Conservation (phyloP, 2,329 filamentous ascomycete genomes). For the Scedosporium apiospermum region DNA sequence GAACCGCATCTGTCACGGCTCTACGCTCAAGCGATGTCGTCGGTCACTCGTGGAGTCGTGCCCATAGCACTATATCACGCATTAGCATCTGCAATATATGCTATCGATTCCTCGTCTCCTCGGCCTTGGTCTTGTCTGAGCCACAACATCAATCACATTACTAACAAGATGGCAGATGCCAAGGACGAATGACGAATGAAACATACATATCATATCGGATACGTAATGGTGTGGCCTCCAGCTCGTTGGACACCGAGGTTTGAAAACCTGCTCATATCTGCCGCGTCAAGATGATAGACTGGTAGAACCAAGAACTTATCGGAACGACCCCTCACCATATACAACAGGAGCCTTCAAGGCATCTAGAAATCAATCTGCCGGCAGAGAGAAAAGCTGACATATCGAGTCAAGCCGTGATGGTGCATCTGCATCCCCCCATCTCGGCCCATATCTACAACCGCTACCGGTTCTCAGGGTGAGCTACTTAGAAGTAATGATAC, state of each 20-base stretch:
- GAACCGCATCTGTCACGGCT: no score
- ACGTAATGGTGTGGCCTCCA: neutral
- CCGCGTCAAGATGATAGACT: neutral
- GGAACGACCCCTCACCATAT: neutral
- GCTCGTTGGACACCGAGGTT: neutral
- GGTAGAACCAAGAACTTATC: neutral
- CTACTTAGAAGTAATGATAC: neutral
- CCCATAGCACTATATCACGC: no score
- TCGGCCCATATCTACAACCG: neutral
- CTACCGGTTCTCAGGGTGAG: neutral
- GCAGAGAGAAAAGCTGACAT: neutral
- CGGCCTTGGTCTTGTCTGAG: no score
- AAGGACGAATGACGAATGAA: neutral
- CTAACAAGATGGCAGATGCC: neutral
- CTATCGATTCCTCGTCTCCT: neutral
- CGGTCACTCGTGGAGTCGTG: no score
- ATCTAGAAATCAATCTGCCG: neutral
- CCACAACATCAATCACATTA: neutral
- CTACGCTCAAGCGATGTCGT: no score
- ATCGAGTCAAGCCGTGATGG: neutral
- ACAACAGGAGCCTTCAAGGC: neutral
- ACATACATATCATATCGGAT: slow-evolving; percentile 1
- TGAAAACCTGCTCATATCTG: neutral
- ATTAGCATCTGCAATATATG: neutral
- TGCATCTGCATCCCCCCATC: neutral